Base-by-base conservation (phyloP, 176 grass and related monocot genomes). In the Carex littledalei region DNA sequence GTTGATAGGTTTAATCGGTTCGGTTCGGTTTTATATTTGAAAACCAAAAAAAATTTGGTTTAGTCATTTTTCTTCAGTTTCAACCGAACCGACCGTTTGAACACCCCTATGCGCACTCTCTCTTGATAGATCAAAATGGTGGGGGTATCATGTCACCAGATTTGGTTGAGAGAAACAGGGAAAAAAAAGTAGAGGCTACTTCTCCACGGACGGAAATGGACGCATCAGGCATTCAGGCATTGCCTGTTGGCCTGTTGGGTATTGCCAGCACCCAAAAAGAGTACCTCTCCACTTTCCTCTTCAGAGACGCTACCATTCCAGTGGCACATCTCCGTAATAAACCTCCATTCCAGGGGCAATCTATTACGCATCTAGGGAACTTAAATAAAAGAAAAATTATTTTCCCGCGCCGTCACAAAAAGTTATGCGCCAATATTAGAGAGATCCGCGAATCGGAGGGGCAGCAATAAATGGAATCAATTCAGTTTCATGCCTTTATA, bases 231-330 rank as follows among this genome's bases (percentile, higher is more conserved):
- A 47, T 82, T 82, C 24, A 24, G 24, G 24, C 24, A 24, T 24
- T 24, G 24, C 24, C 24, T 24, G 24, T 26, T 26, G 0, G 35
- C 17, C 79, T 65, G 59, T 49, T 65, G 79, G 35, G 29, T 67
- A 31, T 83, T 64, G 63, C 21, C 63, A 83, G 81, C 63, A 83
- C 81, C 81, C 81, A 83, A 83, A 83, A 83, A 83, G n/a, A 67
- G 81, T 34, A 83, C 79, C 35, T 41, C 79, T 58, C 55, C 57
- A 26, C 79, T 81, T 81, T 64, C 79, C 79, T 63, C 58, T 81
- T 81, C 79, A 31, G 52, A 78, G 74, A 57, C 24, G 52, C 74
- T 78, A 78, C 52, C 74, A 31, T 11, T 6, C 74, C 3, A 55
- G 64, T 83, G 81, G 81, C 81, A 68, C 24, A 47, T 17, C 9